Base-by-base conservation (phyloP, 1,139 yeast species). In the Hanseniaspora sp. region DNA sequence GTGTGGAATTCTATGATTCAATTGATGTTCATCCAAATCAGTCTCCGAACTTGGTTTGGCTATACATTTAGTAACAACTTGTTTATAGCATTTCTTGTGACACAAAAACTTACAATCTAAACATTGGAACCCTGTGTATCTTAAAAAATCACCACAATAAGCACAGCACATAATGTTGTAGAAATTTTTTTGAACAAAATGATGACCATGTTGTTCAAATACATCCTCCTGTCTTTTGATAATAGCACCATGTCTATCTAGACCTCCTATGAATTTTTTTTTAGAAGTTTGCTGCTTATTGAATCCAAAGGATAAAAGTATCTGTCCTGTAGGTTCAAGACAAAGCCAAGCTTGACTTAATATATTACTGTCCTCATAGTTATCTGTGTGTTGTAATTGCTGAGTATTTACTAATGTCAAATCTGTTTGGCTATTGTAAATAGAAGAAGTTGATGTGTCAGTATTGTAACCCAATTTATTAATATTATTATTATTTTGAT, bases 191-290 rank as follows among this genome's bases (percentile, higher is more conserved):
- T 87, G 96, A 42, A 87, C 95, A 71, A 92, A 92, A 68, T 87
- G 95, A 71, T 92, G 98, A 13, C 98, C 98, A 65, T 87, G 95
- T 64, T 92, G 95, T 69, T 90, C 96, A 66, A 82, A 87, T 1
- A 92, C 87, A 64, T 90, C 96, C 65, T 90, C 97, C 64, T 90
- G 90, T 73, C 86, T 82, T 69, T 87, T 94, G 64, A 96, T 83
- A 61, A 92, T 92, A 58, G 98, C 98, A 70, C 97, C 97, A 67
- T 90, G 96, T 74, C 98, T 95, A 23, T 96, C 97, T 59, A 92
- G 77, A 30, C 79, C 80, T 49, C 75, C 71, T 40, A 68, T 61
- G 17, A 78, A 72, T 13, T 75, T 72, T 52, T 67, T 70, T 59
- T 74, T 74, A 53, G 70, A 70, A 34, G 75, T 73, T 55, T 76